Evolutionary conservation across 2,329 filamentous ascomycete genomes (phyloP).

Genomic region (Nemania serpens): DNA sequence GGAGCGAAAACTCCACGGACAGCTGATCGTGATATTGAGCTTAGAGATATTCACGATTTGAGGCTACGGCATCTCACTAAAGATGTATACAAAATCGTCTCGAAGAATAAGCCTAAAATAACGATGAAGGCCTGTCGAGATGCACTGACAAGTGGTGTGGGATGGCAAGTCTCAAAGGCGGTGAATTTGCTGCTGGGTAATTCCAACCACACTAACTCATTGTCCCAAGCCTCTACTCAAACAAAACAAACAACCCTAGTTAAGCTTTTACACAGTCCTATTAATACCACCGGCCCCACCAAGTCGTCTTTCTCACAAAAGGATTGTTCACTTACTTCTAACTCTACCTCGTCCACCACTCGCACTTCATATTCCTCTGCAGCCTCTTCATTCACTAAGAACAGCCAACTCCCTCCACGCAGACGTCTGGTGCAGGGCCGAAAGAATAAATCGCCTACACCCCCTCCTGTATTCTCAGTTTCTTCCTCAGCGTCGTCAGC

Average conservation of each 20-base stretch:
- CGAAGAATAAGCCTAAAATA: slow-evolving; percentile 34
- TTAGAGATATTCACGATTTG: slow-evolving; percentile 39
- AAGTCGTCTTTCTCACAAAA: slow-evolving; percentile 26
- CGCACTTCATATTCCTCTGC: slow-evolving; percentile 21
- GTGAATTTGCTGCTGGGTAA: slow-evolving; percentile 33
- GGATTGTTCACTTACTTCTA: slow-evolving; percentile 20
- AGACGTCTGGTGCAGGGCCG: slow-evolving; percentile 40
- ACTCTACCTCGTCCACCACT: slow-evolving; percentile 17
- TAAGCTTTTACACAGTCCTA: slow-evolving; percentile 5
- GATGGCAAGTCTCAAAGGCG: slow-evolving; percentile 37
- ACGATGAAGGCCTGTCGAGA: slow-evolving; percentile 39
- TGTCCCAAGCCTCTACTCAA: slow-evolving; percentile 12
- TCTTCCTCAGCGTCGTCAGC: slow-evolving; percentile 40
- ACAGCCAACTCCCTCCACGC: slow-evolving; percentile 29
- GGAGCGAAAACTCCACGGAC: slow-evolving; percentile 23
- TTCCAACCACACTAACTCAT: not conserved
- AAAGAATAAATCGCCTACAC: slow-evolving; percentile 34
- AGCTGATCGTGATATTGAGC: slow-evolving; percentile 32
- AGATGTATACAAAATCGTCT: slow-evolving; percentile 38
- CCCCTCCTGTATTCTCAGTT: slow-evolving; percentile 40
- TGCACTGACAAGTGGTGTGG: slow-evolving; percentile 34
- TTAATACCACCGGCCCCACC: not conserved
- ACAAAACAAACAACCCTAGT: slow-evolving; percentile 15
- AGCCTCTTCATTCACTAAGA: slow-evolving; percentile 25
- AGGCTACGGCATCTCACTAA: slow-evolving; percentile 39